A percentile compares a stretch with the other conserved stretches of the same genome.
Conservation (phyloP, 192 early-diverging fungal genomes). For the Rhizophlyctis rosea region DNA sequence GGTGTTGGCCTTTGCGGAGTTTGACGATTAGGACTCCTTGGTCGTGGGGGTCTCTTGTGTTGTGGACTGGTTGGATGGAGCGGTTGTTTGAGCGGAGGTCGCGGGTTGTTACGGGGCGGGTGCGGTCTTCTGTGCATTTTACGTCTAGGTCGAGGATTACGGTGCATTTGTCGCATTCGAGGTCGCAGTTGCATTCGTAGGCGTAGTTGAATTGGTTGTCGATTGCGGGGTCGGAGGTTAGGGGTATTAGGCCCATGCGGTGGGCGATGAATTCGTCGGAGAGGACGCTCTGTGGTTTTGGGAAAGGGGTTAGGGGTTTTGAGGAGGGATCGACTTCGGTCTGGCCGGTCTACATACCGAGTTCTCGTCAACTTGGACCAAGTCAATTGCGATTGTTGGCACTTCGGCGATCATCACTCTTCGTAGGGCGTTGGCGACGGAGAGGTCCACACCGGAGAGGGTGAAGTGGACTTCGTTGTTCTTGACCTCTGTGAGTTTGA, state of each 20-base stretch:
- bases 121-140: constrained; percentile 75
- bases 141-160: constrained; percentile 85
- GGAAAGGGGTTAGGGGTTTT: not conserved
- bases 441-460: constrained; percentile 82
- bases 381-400: constrained; percentile 95
- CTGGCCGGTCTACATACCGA: constrained; percentile 42
- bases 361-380: constrained; percentile 93
- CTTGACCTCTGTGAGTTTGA: constrained; percentile 18
- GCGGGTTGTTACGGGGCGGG: constrained; percentile 75
- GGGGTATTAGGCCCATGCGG: constrained; percentile 89
- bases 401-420: constrained; percentile 98
- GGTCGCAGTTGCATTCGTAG: constrained; percentile 48
- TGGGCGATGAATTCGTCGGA: constrained; percentile 96
- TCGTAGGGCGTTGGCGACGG: constrained; percentile 89
- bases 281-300: constrained; percentile 62
- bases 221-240: constrained; percentile 75
- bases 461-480: constrained; percentile 72
- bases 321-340: not conserved
- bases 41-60: constrained; percentile 57
- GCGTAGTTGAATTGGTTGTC: constrained; percentile 82
- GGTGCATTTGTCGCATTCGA: constrained; percentile 87
- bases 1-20: constrained; percentile 88
- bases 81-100: constrained; percentile 63
- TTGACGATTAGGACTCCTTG: constrained; percentile 81
- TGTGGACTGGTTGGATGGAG: constrained; percentile 23